phyloP scores from a whole-genome alignment of 805 yeast genomes.

The Wickerhamiella vanderwaltii region DNA sequence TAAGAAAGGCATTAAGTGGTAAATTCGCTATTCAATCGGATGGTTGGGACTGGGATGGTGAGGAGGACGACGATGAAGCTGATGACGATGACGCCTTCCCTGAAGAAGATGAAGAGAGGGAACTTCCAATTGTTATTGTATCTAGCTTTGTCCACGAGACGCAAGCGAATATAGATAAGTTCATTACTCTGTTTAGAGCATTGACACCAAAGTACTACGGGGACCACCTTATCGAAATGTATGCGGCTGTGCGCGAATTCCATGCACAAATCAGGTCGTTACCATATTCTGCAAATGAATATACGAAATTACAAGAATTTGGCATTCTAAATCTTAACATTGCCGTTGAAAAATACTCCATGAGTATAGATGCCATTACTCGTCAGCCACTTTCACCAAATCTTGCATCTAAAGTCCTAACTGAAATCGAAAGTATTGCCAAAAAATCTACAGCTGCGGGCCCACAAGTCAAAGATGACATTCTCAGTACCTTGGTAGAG shows the following conservation, averaged over 20 bases:
- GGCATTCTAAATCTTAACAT: slow-evolving; percentile 12
- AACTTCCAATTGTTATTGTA: slow-evolving; percentile 2
- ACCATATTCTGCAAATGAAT: slow-evolving; percentile 2
- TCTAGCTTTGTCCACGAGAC: slow-evolving; percentile 10
- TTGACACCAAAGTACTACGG: slow-evolving; percentile 18
- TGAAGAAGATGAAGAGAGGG: neutral
- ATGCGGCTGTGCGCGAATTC: slow-evolving; percentile 16
- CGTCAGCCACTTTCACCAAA: neutral
- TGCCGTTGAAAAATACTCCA: slow-evolving; percentile 7
- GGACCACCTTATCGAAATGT: slow-evolving; percentile 13
- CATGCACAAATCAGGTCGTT: slow-evolving; percentile 1
- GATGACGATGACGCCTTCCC: slow-evolving; percentile 12
- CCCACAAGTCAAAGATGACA: slow-evolving; percentile 15
- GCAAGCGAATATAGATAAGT: slow-evolving; percentile 10
- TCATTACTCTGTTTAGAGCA: slow-evolving; percentile 17
- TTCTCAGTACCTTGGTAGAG: slow-evolving; percentile 28
- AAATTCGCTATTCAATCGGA: neutral
- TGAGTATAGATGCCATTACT: slow-evolving; percentile 10
- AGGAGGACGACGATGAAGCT: slow-evolving; percentile 15
- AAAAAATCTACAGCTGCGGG: slow-evolving; percentile 17
- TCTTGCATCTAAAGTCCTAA: slow-evolving; percentile 7
- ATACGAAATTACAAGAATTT: slow-evolving; percentile 9
- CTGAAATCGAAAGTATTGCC: slow-evolving; percentile 13
- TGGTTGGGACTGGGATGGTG: slow-evolving; percentile 21
- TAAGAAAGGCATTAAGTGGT: slow-evolving; percentile 13